Base-by-base conservation (phyloP, 2,329 filamentous ascomycete species). In the Colletotrichum tropicale region DNA sequence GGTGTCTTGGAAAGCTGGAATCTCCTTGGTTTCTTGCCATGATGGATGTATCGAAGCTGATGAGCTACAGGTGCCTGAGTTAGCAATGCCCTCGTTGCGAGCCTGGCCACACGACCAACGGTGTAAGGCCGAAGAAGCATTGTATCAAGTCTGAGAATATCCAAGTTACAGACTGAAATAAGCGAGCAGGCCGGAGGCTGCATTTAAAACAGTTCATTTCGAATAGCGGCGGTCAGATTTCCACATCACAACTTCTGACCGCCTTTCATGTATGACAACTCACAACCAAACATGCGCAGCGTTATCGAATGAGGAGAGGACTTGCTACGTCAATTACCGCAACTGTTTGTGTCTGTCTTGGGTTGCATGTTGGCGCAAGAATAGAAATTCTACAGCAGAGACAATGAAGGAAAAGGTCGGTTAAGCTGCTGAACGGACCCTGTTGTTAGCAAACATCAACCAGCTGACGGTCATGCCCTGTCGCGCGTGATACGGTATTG, bases 1-100 rank as follows among this genome's bases (percentile, higher is more conserved):
- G 2, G 2, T 7, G 43, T 52, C 1, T 48, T 48, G 2, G 3
- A 0, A 52, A 8, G n/a, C n/a, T n/a, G 43, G n/a, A 3, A 8
- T 21, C 43, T 52, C n/a, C 6, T 21, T 21, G 43, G 6, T 5
- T n/a, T 21, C 6, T 52, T 21, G 1, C n/a, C 43, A 52, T 24
- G 12, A 8, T 52, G 43, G n/a, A 21, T 1, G 3, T 52, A 21
- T 21, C 6, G 43, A 21, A 52, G 12, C 6, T 21, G 43, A 1
- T 13, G 43, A 13, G 43, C 6, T 52, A 1, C 6, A 24, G 6
- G n/a, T 52, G 43, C n/a, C 3, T 52, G n/a, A 8, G 6, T 8
- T 2, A n/a, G 43, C 6, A 21, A 21, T 6, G 43, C 43, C 43
- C n/a, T 52, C 10, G 43, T 13, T 52, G 43, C 43, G n/a, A 52